phyloP scores from a whole-genome alignment of 805 yeast genomes.

The Candida tibetensis region DNA sequence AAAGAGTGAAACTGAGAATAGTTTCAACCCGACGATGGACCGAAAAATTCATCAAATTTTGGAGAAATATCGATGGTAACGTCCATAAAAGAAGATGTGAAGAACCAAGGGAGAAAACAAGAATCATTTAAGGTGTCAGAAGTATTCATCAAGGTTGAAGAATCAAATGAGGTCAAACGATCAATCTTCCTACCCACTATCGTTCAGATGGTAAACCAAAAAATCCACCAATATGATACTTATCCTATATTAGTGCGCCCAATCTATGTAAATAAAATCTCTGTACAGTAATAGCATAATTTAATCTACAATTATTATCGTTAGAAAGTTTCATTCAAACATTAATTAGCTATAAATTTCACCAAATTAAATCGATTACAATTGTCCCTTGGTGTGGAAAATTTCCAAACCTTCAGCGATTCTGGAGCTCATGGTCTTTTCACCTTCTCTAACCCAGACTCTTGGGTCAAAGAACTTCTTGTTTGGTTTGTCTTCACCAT shows the following conservation, averaged over 20 bases:
- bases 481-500: slow-evolving; percentile 98
- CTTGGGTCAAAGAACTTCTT: slow-evolving; percentile 99
- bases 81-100: neutral
- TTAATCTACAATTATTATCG: slow-evolving; percentile 1
- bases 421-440: slow-evolving; percentile 93
- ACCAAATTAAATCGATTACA: slow-evolving; percentile 32
- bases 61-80: slow-evolving; percentile 1
- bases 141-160: no score
- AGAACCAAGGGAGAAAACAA: no score
- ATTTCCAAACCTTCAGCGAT: slow-evolving; percentile 76
- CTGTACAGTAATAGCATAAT: slow-evolving; percentile 3
- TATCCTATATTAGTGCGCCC: no score
- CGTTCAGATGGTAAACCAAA: no score
- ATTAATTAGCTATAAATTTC: neutral
- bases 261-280: neutral
- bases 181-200: no score
- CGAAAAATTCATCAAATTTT: no score
- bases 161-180: no score
- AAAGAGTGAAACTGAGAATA: no score
- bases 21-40: no score
- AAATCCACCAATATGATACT: no score
- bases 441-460: slow-evolving; percentile 99
- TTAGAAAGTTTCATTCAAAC: neutral
- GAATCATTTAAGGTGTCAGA: no score
- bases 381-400: slow-evolving; percentile 76